These are phyloP conservation scores for Pseudophaeomoniella oleicola DNA, from an alignment of 2,329 filamentous ascomycete genomes.

Conservation along the genomic window DNA sequence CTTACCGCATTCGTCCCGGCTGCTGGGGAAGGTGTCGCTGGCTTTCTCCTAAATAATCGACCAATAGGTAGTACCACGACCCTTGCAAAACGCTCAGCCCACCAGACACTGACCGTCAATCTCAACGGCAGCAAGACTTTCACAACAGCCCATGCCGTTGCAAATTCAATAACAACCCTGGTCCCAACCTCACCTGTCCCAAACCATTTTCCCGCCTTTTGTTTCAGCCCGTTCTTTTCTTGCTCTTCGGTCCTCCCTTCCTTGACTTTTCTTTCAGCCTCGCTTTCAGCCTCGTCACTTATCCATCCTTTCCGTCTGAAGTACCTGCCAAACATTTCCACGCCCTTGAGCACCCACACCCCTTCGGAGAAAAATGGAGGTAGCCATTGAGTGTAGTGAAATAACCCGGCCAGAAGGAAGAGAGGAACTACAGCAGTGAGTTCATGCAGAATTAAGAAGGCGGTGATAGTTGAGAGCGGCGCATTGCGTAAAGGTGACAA, in stretches of 20 bases:
- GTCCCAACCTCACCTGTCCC: conserved; percentile 29
- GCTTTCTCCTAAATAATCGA: conserved; percentile 22
- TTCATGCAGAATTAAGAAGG: conserved; percentile 86
- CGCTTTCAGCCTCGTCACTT: conserved; percentile 32
- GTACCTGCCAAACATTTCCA: conserved; percentile 63
- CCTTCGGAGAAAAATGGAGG: conserved; percentile 43
- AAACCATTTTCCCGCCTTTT: conserved; percentile 3
- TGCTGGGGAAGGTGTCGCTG: conserved; percentile 4
- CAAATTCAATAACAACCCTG: conserved; percentile 51
- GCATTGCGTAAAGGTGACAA: conserved; percentile 52
- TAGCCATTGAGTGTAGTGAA: conserved; percentile 67
- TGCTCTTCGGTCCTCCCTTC: not conserved
- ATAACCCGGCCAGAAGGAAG: conserved; percentile 55
- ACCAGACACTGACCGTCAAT: conserved; percentile 68
- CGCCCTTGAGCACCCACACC: conserved; percentile 43
- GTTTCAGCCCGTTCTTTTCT: conserved; percentile 1
- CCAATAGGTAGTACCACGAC: conserved; percentile 38
- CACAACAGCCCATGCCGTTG: conserved; percentile 78
- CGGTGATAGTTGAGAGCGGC: conserved; percentile 66
- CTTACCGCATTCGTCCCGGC: not conserved
- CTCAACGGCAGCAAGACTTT: conserved; percentile 71
- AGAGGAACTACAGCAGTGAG: conserved; percentile 74
- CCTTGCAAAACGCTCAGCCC: conserved; percentile 81
- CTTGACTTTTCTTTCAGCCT: conserved; percentile 17
- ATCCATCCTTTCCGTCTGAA: conserved; percentile 74